Percentiles rank a stretch among this genome's conserved stretches.
These are phyloP conservation scores for Epichloe elymi DNA, from an alignment of 2,329 filamentous ascomycete genomes.

Conservation along the genomic window DNA sequence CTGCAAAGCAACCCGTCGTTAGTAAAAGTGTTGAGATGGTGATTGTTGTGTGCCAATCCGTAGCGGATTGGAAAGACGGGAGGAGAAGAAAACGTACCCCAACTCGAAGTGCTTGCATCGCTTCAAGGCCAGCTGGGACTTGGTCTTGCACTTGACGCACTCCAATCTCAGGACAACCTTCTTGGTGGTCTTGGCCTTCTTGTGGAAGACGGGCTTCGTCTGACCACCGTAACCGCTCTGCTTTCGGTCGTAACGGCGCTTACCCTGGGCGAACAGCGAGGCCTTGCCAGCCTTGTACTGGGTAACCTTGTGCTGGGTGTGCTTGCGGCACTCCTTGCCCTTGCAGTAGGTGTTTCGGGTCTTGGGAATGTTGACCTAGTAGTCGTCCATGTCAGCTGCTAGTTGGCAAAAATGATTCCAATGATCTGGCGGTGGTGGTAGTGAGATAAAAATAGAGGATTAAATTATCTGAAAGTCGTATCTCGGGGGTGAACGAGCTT, in stretches of 20 bases:
- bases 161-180: slow-evolving; percentile 98
- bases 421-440: neutral
- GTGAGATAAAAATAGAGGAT: neutral
- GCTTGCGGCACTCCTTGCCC: slow-evolving; percentile 85
- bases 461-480: neutral
- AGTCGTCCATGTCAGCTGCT: slow-evolving; percentile 4
- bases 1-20: slow-evolving; percentile 30
- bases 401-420: neutral
- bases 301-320: slow-evolving; percentile 85
- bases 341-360: slow-evolving; percentile 97
- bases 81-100: slow-evolving; percentile 53
- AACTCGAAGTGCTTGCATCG: slow-evolving; percentile 99
- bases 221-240: slow-evolving; percentile 99
- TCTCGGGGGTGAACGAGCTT: neutral
- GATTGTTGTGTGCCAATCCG: too few relatives aligned
- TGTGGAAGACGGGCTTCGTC: slow-evolving; percentile 99
- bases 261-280: slow-evolving; percentile 94
- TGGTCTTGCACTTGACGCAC: slow-evolving; percentile 96
- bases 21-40: neutral
- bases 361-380: slow-evolving; percentile 94
- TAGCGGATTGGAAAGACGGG: neutral
- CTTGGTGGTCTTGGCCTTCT: slow-evolving; percentile 99
- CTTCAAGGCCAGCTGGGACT: slow-evolving; percentile 96
- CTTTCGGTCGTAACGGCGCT: slow-evolving; percentile 99
- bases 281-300: slow-evolving; percentile 98